These are phyloP conservation scores for Vickermania ingenoplastis DNA, from an alignment of 208 protist species.

Conservation along the genomic window DNA sequence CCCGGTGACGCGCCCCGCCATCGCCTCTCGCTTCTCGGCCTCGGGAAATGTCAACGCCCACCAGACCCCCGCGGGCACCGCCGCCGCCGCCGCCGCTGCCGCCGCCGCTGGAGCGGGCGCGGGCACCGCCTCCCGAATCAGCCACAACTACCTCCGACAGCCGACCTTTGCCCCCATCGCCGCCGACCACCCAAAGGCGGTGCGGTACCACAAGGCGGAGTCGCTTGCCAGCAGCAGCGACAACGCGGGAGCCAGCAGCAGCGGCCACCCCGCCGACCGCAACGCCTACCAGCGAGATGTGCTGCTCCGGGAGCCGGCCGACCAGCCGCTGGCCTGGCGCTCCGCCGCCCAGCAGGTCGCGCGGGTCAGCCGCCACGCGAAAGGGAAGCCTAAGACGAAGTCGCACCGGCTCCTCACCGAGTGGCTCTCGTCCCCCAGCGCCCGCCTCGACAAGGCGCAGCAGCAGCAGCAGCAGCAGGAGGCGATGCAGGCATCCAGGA, in stretches of 20 bases:
- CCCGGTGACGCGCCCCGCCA: not conserved
- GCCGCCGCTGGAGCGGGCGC: no score
- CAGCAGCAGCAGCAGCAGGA: not conserved
- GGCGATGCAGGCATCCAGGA: constrained; percentile 2
- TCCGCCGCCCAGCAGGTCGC: constrained; percentile 40
- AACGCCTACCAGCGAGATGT: not conserved
- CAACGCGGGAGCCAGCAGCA: not conserved
- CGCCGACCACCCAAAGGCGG: not conserved
- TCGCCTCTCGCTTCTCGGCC: not conserved
- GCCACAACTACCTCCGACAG: not conserved
- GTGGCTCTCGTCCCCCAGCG: constrained; percentile 62
- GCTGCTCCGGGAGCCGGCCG: not conserved
- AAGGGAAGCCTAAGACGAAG: constrained; percentile 32
- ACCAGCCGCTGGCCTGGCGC: constrained; percentile 34
- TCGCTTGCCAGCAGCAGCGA: not conserved
- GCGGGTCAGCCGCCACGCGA: constrained; percentile 33
- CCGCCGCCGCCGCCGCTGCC: no score
- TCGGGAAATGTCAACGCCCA: not conserved
- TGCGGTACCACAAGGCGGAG: not conserved
- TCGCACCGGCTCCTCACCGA: constrained; percentile 52
- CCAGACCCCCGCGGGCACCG: not conserved
- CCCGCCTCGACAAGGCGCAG: constrained; percentile 7
- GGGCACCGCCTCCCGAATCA: not conserved
- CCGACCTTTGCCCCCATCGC: not conserved
- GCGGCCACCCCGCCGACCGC: not conserved